These are phyloP conservation scores for Fusarium tuaranense DNA, from an alignment of 2,329 filamentous ascomycete species.

Conservation along the genomic window DNA sequence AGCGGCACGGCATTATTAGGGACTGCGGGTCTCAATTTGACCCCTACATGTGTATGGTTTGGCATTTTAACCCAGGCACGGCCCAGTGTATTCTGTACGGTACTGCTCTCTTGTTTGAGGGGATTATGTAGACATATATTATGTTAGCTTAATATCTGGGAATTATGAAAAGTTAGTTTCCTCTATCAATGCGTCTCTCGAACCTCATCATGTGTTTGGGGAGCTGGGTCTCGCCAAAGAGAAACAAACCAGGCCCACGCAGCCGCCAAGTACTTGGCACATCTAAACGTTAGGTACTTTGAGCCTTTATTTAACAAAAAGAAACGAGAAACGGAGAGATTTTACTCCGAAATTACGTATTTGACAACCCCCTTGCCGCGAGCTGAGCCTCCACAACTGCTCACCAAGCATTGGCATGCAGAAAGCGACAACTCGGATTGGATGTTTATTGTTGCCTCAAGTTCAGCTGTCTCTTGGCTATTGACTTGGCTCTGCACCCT, in stretches of 20 bases:
- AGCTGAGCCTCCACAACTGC: not conserved
- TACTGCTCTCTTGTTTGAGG: not conserved
- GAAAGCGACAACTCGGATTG: not conserved
- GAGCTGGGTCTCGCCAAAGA: not conserved
- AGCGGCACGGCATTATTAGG: not conserved
- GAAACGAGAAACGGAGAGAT: not conserved
- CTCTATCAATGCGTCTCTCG: too few species aligned
- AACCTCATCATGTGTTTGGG: not conserved
- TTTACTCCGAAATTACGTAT: not conserved
- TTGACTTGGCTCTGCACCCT: not conserved
- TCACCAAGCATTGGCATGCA: not conserved
- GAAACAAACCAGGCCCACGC: not conserved
- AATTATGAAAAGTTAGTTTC: not conserved
- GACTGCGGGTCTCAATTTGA: not conserved
- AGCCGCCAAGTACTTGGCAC: not conserved
- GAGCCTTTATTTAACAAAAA: not conserved
- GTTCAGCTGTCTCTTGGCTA: not conserved
- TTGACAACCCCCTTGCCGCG: not conserved
- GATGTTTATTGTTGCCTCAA: not conserved
- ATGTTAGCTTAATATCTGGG: not conserved
- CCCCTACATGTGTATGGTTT: not conserved
- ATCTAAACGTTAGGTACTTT: not conserved
- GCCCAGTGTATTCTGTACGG: not conserved
- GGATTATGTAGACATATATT: not conserved
- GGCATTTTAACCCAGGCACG: too few species aligned